Conservation (phyloP, 805 yeast genomes). For the Saitoella complicata region DNA sequence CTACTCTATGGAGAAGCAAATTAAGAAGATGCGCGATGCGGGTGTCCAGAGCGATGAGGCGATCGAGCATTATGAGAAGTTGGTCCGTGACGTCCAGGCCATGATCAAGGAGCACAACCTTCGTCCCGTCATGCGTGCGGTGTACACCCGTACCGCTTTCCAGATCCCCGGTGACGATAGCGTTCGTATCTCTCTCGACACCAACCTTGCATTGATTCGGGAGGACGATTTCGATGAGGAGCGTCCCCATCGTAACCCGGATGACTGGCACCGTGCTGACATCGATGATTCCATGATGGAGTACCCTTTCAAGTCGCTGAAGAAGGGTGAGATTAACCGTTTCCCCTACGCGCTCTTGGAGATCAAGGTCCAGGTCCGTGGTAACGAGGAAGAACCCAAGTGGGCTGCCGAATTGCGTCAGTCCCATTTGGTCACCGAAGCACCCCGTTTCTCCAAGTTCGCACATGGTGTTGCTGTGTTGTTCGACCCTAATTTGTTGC, state of each 20-base stretch:
- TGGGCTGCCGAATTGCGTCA: slow-evolving; percentile 83
- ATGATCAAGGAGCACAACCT: slow-evolving; percentile 50
- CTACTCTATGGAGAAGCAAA: slow-evolving; percentile 32
- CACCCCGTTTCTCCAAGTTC: slow-evolving; percentile 84
- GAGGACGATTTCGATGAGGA: slow-evolving; percentile 78
- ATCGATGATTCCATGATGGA: slow-evolving; percentile 56
- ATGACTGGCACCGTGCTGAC: slow-evolving; percentile 82
- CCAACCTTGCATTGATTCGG: slow-evolving; percentile 71
- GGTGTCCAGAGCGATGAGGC: slow-evolving; percentile 32
- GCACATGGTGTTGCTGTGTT: slow-evolving; percentile 83
- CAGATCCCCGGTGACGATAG: slow-evolving; percentile 96
- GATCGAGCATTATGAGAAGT: slow-evolving; percentile 35
- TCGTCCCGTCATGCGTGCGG: slow-evolving; percentile 75
- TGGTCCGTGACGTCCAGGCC: slow-evolving; percentile 43
- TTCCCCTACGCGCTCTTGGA: slow-evolving; percentile 53
- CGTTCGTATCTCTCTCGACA: slow-evolving; percentile 77
- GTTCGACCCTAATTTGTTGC: slow-evolving; percentile 62
- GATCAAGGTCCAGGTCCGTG: slow-evolving; percentile 28
- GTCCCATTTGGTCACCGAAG: slow-evolving; percentile 76
- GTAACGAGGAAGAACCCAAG: slow-evolving; percentile 15
- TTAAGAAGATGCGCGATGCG: slow-evolving; percentile 46
- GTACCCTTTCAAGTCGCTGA: slow-evolving; percentile 52
- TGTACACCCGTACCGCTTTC: slow-evolving; percentile 84
- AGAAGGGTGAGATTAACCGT: slow-evolving; percentile 63
- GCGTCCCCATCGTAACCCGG: slow-evolving; percentile 80